Percentiles rank a stretch among this genome's conserved stretches.
Evolutionary conservation across 129 eudicot genomes (phyloP).

Genomic region (Calendula officinalis): DNA sequence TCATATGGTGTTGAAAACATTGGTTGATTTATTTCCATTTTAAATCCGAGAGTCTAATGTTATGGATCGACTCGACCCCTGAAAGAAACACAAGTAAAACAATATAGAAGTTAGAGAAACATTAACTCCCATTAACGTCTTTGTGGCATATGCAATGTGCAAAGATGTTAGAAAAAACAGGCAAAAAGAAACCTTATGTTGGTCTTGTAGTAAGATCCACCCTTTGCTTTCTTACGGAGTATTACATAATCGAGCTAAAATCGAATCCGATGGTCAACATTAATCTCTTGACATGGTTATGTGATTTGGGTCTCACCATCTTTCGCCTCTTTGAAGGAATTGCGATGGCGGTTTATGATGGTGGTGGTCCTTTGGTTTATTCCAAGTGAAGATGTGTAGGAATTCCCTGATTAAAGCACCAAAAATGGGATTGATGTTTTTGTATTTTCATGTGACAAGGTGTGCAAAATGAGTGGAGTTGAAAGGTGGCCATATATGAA

Average conservation of each 20-base stretch:
- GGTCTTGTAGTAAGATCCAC: conserved; percentile 11
- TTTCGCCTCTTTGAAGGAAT: neutral
- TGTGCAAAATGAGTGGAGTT: conserved; percentile 32
- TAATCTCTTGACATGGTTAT: neutral
- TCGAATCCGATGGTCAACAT: neutral
- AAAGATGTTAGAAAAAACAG: neutral
- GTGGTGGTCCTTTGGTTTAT: conserved; percentile 30
- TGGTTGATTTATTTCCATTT: conserved; percentile 33
- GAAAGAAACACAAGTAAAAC: neutral
- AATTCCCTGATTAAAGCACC: conserved; percentile 16
- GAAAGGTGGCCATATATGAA: conserved; percentile 29
- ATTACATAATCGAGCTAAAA: neutral
- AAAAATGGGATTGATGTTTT: conserved; percentile 29
- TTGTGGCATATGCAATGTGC: conserved; percentile 8
- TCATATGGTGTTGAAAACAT: conserved; percentile 11
- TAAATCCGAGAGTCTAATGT: conserved; percentile 7
- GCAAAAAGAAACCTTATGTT: conserved; percentile 2
- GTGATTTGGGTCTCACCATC: conserved; percentile 18
- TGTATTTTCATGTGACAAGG: conserved; percentile 39
- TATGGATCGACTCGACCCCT: conserved; percentile 17
- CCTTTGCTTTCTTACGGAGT: neutral
- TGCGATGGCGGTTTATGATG: neutral
- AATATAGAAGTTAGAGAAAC: neutral
- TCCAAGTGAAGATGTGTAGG: conserved; percentile 25
- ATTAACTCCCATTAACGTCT: no score